Conservation (phyloP, 208 protist species). For the Trypanosoma congolense region DNA sequence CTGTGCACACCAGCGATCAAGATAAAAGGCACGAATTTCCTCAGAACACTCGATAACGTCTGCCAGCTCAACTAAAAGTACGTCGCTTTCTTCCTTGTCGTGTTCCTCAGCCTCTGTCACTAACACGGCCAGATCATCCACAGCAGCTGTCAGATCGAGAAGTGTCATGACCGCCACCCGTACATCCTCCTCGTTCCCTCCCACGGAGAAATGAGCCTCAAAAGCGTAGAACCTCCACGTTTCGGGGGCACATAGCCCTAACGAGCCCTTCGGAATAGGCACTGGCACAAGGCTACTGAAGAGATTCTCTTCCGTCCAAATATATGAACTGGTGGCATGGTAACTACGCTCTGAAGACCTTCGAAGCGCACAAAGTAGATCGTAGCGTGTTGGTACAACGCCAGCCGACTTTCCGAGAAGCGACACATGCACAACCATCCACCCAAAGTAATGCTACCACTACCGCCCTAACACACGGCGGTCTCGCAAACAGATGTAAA, state of each 20-base stretch:
- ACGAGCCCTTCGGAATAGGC: not conserved
- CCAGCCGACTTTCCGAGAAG: conserved; percentile 17
- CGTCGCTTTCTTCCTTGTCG: conserved; percentile 14
- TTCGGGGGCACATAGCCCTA: not conserved
- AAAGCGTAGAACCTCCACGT: conserved; percentile 20
- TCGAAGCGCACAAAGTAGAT: conserved; percentile 16
- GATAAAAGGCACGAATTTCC: conserved; percentile 1
- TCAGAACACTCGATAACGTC: conserved; percentile 18
- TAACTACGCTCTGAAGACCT: conserved; percentile 14
- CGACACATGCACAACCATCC: conserved; percentile 9
- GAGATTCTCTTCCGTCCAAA: conserved; percentile 26
- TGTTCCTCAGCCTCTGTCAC: conserved; percentile 5
- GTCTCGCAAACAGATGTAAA: no score
- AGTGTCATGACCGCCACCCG: conserved; percentile 23
- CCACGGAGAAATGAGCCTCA: conserved; percentile 13
- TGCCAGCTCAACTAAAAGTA: conserved; percentile 33
- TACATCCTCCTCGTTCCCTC: conserved; percentile 26
- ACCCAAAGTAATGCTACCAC: not conserved
- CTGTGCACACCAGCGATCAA: conserved; percentile 21
- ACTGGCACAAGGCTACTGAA: conserved; percentile 14
- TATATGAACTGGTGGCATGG: conserved; percentile 23
- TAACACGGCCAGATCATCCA: conserved; percentile 6
- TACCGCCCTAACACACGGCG: no score
- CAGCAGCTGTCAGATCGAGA: conserved; percentile 19
- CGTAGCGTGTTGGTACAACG: conserved; percentile 9